These are phyloP conservation scores for Thelonectria rubi DNA, from an alignment of 2,329 filamentous ascomycete species.

Conservation along the genomic window DNA sequence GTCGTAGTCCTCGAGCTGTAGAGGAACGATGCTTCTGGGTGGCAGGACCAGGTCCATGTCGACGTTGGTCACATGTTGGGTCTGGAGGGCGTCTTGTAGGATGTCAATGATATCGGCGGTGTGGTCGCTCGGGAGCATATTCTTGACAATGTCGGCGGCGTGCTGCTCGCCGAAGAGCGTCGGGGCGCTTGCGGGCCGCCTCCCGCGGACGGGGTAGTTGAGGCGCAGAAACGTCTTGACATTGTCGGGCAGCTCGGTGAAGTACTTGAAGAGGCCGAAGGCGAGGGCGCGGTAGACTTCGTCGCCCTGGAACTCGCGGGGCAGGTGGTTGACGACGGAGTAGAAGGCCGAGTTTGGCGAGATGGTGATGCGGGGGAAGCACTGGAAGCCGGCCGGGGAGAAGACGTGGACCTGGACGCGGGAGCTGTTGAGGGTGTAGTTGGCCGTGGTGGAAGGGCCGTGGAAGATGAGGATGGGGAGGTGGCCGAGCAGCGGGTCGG, in stretches of 20 bases:
- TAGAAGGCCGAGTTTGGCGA: slow-evolving; percentile 94
- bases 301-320: slow-evolving; percentile 94
- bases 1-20: slow-evolving; percentile 67
- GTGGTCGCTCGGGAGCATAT: slow-evolving; percentile 85
- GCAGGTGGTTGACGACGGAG: slow-evolving; percentile 86
- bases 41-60: slow-evolving; percentile 90
- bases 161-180: slow-evolving; percentile 89
- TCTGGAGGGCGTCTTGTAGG: slow-evolving; percentile 78
- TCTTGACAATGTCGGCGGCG: slow-evolving; percentile 87
- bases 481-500: slow-evolving; percentile 83
- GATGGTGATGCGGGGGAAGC: slow-evolving; percentile 89
- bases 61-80: slow-evolving; percentile 83
- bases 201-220: slow-evolving; percentile 62
- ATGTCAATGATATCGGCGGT: slow-evolving; percentile 75
- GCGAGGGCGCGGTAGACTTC: slow-evolving; percentile 91
- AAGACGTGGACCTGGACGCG: slow-evolving; percentile 95
- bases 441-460: slow-evolving; percentile 87
- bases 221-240: slow-evolving; percentile 77
- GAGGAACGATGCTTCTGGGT: slow-evolving; percentile 75
- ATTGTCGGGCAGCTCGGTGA: slow-evolving; percentile 80
- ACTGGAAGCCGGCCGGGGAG: slow-evolving; percentile 86
- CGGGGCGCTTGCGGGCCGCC: slow-evolving; percentile 70
- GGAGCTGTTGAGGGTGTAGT: slow-evolving; percentile 86
- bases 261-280: slow-evolving; percentile 94
- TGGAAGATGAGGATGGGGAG: slow-evolving; percentile 90